Base-by-base conservation (phyloP, 2,329 filamentous ascomycete genomes). In the Colletotrichum scovillei region DNA sequence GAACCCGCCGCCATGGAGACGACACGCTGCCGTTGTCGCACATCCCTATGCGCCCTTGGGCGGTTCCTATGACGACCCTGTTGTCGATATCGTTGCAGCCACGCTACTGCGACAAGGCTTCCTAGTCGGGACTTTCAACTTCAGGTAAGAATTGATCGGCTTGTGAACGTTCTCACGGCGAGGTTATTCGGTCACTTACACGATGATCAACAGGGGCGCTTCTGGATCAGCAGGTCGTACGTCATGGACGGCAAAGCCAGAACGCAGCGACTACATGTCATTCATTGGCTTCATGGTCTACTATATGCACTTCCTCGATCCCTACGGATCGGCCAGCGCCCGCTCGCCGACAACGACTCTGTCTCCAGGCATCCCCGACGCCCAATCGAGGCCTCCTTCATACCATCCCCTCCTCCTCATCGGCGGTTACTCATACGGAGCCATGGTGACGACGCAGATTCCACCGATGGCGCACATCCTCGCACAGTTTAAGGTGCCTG, bases 41-140 rank as follows among this genome's bases (percentile, higher is more conserved):
- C 97, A 98, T 81, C 96, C 97, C 0, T 98, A 98, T 80, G 95
- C 94, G 42, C 92, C 94, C 0, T 85, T 98, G 64, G 97, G 97
- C 5, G 97, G 96, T 5, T 92, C 87, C 81, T 97, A 92, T 79
- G 94, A 98, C 80, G 95, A 98, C 80, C 89, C 90, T 0, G 88
- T 98, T 0, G 92, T 98, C 1, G 87, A 90, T n/a, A 85, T 90
- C 9, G 83, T 93, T 3, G 90, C 89, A 0, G 84, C 86, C 2
- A 88, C 92, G 71, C 85, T 97, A 58, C 81, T 97, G n/a, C 85
- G 88, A 5, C 84, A 87, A 65, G 94, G 94, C 1, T 97, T 91
- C 78, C 81, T 97, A 1, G 93, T 98, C 2, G 92, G 89, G 8
- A 97, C 95, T 0, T 98, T 98, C 82, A 98, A 98, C 79, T 98